Conservation (phyloP, 2,329 filamentous ascomycete genomes). For the Seiridium unicorne region DNA sequence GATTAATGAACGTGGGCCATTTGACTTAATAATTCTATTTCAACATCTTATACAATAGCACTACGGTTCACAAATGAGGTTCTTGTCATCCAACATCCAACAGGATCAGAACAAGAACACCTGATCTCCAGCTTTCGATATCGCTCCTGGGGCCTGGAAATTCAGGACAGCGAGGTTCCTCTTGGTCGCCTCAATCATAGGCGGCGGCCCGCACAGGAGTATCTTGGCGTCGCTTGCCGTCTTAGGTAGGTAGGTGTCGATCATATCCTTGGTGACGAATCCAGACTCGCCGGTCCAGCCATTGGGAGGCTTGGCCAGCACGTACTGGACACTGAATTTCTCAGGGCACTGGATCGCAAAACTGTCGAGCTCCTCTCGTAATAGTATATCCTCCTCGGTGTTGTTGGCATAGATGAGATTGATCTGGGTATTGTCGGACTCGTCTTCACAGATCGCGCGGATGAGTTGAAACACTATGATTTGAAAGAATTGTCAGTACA, state of each 20-base stretch:
- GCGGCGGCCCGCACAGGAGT: slow-evolving; percentile 60
- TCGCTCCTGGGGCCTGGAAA: slow-evolving; percentile 46
- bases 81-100: no score
- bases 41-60: no score
- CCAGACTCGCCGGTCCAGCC: slow-evolving; percentile 49
- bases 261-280: slow-evolving; percentile 48
- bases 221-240: slow-evolving; percentile 46
- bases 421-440: slow-evolving; percentile 53
- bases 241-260: slow-evolving; percentile 46
- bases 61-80: no score
- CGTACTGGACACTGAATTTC: slow-evolving; percentile 55
- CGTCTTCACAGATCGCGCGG: slow-evolving; percentile 60
- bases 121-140: slow-evolving; percentile 52
- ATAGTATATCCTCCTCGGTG: slow-evolving; percentile 57
- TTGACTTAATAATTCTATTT: no score
- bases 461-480: slow-evolving; percentile 54
- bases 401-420: slow-evolving; percentile 60
- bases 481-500: neutral
- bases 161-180: slow-evolving; percentile 46
- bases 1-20: no score
- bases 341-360: slow-evolving; percentile 48
- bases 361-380: slow-evolving; percentile 53
- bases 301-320: slow-evolving; percentile 46
- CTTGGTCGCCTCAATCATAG: slow-evolving; percentile 58
- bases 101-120: slow-evolving; percentile 38